Evolutionary conservation across 768 basidiomycete species (phyloP).

Genomic region (Russula virescens): DNA sequence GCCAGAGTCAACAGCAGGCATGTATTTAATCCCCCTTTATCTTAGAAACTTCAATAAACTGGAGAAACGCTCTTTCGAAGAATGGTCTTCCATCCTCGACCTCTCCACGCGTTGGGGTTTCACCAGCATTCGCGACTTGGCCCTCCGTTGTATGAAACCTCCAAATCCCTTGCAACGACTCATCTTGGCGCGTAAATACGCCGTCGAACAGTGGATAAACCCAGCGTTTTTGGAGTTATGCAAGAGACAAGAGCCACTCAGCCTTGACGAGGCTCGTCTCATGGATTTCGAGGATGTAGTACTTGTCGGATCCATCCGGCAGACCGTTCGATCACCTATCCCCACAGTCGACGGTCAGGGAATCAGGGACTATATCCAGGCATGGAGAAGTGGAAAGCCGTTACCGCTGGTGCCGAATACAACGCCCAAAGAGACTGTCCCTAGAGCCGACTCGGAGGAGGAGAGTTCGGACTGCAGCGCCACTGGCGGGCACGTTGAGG

Average conservation of each 20-base stretch:
- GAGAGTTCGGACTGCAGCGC: too few relatives aligned
- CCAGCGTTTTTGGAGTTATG: slow-evolving; percentile 10
- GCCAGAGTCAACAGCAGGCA: not conserved
- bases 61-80: slow-evolving; percentile 8
- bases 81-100: slow-evolving; percentile 19
- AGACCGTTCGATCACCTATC: slow-evolving; percentile 6
- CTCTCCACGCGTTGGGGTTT: slow-evolving; percentile 21
- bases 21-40: not conserved
- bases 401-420: not conserved
- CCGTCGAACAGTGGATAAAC: slow-evolving; percentile 11
- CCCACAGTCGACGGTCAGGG: not conserved
- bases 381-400: not conserved
- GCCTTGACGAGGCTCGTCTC: slow-evolving; percentile 10
- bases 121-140: slow-evolving; percentile 14
- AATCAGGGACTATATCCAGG: not conserved
- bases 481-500: too few relatives aligned
- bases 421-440: too few relatives aligned
- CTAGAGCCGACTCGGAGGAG: too few relatives aligned
- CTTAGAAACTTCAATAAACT: slow-evolving; percentile 11
- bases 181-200: slow-evolving; percentile 4
- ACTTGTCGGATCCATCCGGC: slow-evolving; percentile 11
- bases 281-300: slow-evolving; percentile 14
- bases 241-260: slow-evolving; percentile 12
- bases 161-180: not conserved
- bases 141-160: slow-evolving; percentile 1